phyloP scores from a whole-genome alignment of 1,284 basidiomycete species.

The Sanghuangporus baumii region DNA sequence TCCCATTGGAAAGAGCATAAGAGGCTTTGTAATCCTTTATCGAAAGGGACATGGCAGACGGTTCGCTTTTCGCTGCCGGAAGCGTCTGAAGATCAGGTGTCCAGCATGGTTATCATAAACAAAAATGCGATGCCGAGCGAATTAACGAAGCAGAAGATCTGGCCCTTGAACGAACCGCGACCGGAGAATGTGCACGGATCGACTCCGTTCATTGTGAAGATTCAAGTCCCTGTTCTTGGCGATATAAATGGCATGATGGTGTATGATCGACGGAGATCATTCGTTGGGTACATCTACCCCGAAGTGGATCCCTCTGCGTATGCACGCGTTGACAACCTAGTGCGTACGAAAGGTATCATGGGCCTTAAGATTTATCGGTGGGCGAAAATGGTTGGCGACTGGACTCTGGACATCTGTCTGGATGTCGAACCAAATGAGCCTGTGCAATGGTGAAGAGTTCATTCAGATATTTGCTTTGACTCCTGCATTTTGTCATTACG shows the following conservation, averaged over 20 bases:
- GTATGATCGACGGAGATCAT: conserved; percentile 36
- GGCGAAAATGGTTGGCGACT: conserved; percentile 26
- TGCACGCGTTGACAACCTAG: conserved; percentile 18
- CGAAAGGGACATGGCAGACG: conserved; percentile 35
- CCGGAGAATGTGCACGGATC: conserved; percentile 32
- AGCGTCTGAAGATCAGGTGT: conserved; percentile 18
- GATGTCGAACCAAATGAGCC: conserved; percentile 22
- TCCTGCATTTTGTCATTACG: too few relatives aligned
- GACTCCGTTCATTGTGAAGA: conserved; percentile 36
- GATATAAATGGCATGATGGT: conserved; percentile 27
- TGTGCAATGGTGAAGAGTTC: conserved; percentile 4
- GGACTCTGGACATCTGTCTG: conserved; percentile 26
- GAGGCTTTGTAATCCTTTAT: conserved; percentile 24
- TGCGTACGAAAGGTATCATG: conserved; percentile 16
- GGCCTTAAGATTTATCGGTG: conserved; percentile 30
- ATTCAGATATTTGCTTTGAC: too few relatives aligned
- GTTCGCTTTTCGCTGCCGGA: conserved; percentile 24
- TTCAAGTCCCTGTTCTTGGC: conserved; percentile 25
- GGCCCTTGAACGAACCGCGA: not conserved
- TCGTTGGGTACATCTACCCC: conserved; percentile 28
- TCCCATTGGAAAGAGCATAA: too few relatives aligned
- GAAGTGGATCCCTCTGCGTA: conserved; percentile 21
- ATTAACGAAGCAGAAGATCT: not conserved
- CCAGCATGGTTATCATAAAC: conserved; percentile 17
- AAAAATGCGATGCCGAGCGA: not conserved